Evolutionary conservation across 1,139 yeast species (phyloP).

Genomic region (Diutina pseudorugosa): DNA sequence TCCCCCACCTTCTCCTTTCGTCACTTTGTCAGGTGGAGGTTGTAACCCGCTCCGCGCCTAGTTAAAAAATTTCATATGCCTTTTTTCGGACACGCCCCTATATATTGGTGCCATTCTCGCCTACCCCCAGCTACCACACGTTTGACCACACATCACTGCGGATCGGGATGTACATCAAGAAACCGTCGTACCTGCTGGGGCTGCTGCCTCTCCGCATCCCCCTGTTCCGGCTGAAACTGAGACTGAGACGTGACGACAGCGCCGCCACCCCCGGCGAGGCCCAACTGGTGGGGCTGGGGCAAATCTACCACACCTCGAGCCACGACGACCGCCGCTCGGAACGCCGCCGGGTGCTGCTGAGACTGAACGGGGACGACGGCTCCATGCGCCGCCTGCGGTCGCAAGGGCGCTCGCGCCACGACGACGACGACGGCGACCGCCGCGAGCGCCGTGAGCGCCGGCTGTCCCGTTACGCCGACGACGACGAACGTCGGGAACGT

Average conservation of each 20-base stretch:
- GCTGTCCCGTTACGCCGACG: neutral
- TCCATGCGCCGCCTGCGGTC: neutral
- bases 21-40: neutral
- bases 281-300: neutral
- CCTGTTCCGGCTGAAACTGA: neutral
- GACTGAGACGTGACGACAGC: neutral
- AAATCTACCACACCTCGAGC: neutral
- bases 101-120: neutral
- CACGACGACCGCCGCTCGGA: constrained; percentile 3
- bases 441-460: neutral
- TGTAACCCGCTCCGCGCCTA: neutral
- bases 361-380: neutral
- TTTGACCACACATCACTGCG: neutral
- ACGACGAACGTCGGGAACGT: neutral
- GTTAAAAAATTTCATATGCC: neutral
- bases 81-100: neutral
- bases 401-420: neutral
- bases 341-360: neutral
- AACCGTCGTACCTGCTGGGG: neutral
- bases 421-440: neutral
- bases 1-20: neutral
- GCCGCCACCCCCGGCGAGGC: neutral
- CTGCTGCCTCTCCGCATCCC: constrained; percentile 3
- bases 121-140: neutral
- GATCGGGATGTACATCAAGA: constrained; percentile 2